Evolutionary conservation across 805 yeast species (phyloP), one percentile per base, ranked within the genome.

Genomic region (Saturnispora hagleri): DNA sequence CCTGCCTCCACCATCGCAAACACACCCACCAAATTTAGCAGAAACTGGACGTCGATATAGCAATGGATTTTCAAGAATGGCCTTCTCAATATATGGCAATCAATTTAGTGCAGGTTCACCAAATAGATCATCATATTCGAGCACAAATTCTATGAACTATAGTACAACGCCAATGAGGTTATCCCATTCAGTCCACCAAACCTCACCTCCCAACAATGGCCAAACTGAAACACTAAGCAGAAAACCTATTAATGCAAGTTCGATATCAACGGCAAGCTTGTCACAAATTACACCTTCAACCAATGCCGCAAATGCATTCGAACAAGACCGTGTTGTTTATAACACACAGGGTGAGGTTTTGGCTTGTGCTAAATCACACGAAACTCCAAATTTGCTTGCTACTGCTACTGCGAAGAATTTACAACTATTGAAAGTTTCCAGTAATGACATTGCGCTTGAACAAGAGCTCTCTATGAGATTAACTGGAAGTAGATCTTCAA

Each of bases 21-120:
- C 55, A 26, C 56, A 62, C 9, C 60, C 66, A 8, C 53, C 60
- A 45, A 50, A 53, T 47, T 41, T 58, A 26, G 45, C 52, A 34
- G 67, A 59, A 34, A 57, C 57, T 17, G 60, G 59, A 27, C 55
- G 69, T 42, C 56, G 65, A 26, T 60, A 64, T 3, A 63, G 69
- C 51, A 69, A 69, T 2, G 59, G 57, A 35, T 64, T 78, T 53
- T 79, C 84, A 4, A 69, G 81, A 45, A 73, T 80, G 63, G 84
- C 85, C 0, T 80, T 77, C 68, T 76, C 79, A 57, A 77, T 80
- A 36, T 80, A 80, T 62, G 84, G 84, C 18, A 60, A 57, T 43
- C 59, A 48, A 28, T 44, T 38, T n/a, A 27, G 15, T 12, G 22
- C 45, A 3, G 47, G 47, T 12, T 50, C 52, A n/a, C 48, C 52